Evolutionary conservation across 176 grass and related monocot species (phyloP).

Genomic region (Dactylis glomerata): DNA sequence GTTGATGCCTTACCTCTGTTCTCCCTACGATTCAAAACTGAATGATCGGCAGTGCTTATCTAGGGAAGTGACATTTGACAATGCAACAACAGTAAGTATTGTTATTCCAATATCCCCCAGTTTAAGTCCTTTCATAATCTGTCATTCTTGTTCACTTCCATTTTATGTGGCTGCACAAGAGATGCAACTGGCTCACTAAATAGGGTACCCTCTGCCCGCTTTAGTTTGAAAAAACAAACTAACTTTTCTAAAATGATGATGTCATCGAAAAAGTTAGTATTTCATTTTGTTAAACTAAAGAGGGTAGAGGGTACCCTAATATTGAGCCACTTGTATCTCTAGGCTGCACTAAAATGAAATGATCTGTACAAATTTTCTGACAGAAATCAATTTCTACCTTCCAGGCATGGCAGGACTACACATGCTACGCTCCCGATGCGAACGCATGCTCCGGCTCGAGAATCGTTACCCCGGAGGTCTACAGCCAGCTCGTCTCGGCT

Average conservation of each 20-base stretch:
- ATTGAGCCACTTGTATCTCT: no score
- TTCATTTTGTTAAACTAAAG: no score
- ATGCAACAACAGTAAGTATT: constrained; percentile 62
- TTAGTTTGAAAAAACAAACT: no score
- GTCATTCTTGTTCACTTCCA: constrained; percentile 1
- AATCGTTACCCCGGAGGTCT: constrained; percentile 51
- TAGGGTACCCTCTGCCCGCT: no score
- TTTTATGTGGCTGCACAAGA: neutral
- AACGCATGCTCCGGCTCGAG: constrained; percentile 43
- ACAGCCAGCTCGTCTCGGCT: constrained; percentile 51
- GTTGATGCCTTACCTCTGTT: constrained; percentile 76
- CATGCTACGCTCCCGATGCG: constrained; percentile 41
- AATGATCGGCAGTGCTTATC: constrained; percentile 56
- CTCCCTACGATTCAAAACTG: constrained; percentile 64
- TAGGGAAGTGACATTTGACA: constrained; percentile 66
- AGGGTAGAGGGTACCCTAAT: no score
- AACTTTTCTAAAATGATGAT: no score
- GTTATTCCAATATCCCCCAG: neutral
- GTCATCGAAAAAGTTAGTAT: no score
- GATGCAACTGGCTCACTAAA: no score
- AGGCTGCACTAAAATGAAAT: neutral
- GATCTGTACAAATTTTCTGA: neutral
- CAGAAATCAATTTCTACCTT: neutral
- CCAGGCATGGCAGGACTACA: constrained; percentile 84
- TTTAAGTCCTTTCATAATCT: neutral